phyloP scores from a whole-genome alignment of 176 grass and related monocot genomes.

The Eleusine coracana region DNA sequence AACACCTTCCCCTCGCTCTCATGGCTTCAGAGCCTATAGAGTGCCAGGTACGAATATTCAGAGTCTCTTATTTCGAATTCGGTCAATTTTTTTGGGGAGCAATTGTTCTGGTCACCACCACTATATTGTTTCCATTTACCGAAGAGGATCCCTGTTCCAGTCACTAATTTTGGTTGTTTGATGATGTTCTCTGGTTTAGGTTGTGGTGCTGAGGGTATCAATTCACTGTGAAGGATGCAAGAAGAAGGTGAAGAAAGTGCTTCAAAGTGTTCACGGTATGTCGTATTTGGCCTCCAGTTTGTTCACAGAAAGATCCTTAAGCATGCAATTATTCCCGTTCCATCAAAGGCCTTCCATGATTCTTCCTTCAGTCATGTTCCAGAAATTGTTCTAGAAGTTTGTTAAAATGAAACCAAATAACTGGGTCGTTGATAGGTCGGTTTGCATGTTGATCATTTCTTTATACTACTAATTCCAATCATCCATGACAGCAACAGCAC shows the following conservation, averaged over 20 bases:
- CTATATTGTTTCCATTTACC: not conserved
- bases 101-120: too few relatives aligned
- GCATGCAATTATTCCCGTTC: not conserved
- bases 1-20: slow-evolving; percentile 29
- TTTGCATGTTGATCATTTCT: not conserved
- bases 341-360: not conserved
- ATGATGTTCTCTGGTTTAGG: slow-evolving; percentile 24
- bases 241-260: slow-evolving; percentile 72
- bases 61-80: not conserved
- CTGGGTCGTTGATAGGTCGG: not conserved
- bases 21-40: slow-evolving; percentile 61
- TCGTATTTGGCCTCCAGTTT: not conserved
- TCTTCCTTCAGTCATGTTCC: not conserved
- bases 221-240: slow-evolving; percentile 80
- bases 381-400: not conserved
- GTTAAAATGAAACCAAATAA: not conserved
- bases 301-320: not conserved
- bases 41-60: slow-evolving; percentile 41
- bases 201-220: slow-evolving; percentile 58
- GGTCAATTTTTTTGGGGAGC: not conserved
- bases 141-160: not conserved
- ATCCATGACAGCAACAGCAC: not conserved
- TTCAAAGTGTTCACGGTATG: slow-evolving; percentile 46
- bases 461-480: not conserved
- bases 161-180: not conserved